phyloP scores from a whole-genome alignment of 2,329 filamentous ascomycete species.

The Endocalyx cinctus region DNA sequence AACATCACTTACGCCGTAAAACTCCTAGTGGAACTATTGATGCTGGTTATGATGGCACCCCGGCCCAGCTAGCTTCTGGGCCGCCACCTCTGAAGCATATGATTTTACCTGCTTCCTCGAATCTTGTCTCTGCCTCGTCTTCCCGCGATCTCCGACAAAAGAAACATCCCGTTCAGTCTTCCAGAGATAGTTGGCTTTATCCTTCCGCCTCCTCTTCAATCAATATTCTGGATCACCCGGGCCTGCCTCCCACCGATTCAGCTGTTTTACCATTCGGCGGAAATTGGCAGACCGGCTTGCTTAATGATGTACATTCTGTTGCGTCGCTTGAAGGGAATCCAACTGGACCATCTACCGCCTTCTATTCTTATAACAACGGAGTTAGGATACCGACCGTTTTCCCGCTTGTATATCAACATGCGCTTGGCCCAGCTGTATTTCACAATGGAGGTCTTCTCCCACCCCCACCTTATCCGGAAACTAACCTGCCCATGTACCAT shows the following conservation, averaged over 20 bases:
- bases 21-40: slow-evolving; percentile 92
- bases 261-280: slow-evolving; percentile 10
- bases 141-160: slow-evolving; percentile 16
- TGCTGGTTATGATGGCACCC: slow-evolving; percentile 84
- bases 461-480: slow-evolving; percentile 33
- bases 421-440: slow-evolving; percentile 34
- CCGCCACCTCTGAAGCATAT: slow-evolving; percentile 81
- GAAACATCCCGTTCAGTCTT: slow-evolving; percentile 11
- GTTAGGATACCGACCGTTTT: slow-evolving; percentile 25
- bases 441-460: slow-evolving; percentile 34
- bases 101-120: slow-evolving; percentile 56
- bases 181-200: slow-evolving; percentile 18
- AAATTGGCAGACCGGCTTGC: slow-evolving; percentile 15
- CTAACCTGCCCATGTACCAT: slow-evolving; percentile 26
- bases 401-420: slow-evolving; percentile 30
- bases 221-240: slow-evolving; percentile 11
- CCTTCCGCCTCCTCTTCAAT: slow-evolving; percentile 8
- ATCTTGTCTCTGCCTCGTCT: slow-evolving; percentile 28
- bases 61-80: slow-evolving; percentile 65
- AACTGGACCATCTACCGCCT: slow-evolving; percentile 17
- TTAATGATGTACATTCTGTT: slow-evolving; percentile 13
- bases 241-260: slow-evolving; percentile 13
- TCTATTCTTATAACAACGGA: slow-evolving; percentile 23
- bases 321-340: slow-evolving; percentile 22
- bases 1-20: slow-evolving; percentile 83